Evolutionary conservation across 129 eudicot species (phyloP), one percentile per base, ranked within the genome.

Genomic region (Helichrysum umbraculigerum): DNA sequence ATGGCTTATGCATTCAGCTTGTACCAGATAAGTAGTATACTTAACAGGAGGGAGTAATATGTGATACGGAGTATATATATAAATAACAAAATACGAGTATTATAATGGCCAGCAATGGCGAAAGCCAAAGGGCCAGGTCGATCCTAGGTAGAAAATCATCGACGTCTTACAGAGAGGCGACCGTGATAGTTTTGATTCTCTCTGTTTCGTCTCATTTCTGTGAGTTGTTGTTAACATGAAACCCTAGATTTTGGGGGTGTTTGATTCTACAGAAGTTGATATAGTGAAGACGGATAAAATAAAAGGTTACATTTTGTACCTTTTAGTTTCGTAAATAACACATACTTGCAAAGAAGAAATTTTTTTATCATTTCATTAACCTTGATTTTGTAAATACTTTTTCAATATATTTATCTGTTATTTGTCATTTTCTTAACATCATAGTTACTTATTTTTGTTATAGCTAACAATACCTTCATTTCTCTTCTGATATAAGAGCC

Each of bases 121-220:
- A 63, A 75, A 16, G 20, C 11, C 66, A 22, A 32, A 21, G 10
- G 66, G 66, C 32, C 66, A 22, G 21, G 69, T 64, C 21, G 69
- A 29, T 8, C 1, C 44, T 32, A 37, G 16, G 22, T 35, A 52
- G 44, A 41, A 74, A 77, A 58, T 80, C 85, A 81, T 79, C 51
- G 82, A 76, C 87, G 17, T 35, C 20, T 3, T 12, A 81, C 65
- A 21, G 74, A 70, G 81, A 69, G 81, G 68, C 72, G 65, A 81
- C 80, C 71, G 58, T 77, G 25, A 11, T 44, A 47, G 54, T 12
- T 70, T 56, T 74, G n/a, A 17, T 73, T 73, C 63, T 7, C 74
- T 7, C 12, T 7, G 59, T 28, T 69, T 47, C 4, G 22, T 21
- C 74, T 44, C 15, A 70, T 70, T 29, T 42, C 60, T 19, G 3